Evolutionary conservation across 768 basidiomycete genomes (phyloP).

Genomic region (Calocera viscosa): DNA sequence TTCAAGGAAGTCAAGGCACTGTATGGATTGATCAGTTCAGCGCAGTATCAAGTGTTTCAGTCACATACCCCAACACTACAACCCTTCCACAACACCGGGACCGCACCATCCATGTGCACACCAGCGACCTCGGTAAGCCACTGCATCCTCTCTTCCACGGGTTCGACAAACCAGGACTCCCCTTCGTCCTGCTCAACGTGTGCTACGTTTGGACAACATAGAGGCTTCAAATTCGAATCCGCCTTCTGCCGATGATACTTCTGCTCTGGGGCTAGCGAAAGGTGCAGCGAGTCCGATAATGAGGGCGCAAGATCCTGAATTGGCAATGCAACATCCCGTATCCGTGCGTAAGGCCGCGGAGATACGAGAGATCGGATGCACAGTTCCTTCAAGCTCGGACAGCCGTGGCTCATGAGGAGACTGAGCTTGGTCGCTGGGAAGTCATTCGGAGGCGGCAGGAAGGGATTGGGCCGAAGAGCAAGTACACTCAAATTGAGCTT

Average conservation of each 20-base stretch:
- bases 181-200: background rate
- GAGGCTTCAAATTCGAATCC: background rate
- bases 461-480: background rate
- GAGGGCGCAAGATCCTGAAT: background rate
- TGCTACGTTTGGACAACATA: background rate
- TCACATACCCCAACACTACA: background rate
- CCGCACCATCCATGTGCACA: background rate
- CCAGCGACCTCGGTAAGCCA: background rate
- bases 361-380: background rate
- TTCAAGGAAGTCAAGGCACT: conserved; percentile 5
- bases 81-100: background rate
- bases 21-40: background rate
- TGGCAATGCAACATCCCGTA: background rate
- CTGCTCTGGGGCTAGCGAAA: background rate
- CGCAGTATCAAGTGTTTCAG: background rate
- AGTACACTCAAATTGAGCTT: background rate
- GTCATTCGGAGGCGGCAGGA: background rate
- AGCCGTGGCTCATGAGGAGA: background rate
- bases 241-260: conserved; percentile 6
- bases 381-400: conserved; percentile 3
- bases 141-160: background rate
- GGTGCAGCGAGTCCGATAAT: background rate
- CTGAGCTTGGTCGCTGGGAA: background rate
- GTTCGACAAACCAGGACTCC: background rate
- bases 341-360: background rate